These are phyloP conservation scores for Colletotrichum spaethianum DNA, from an alignment of 2,329 filamentous ascomycete species.

Conservation along the genomic window DNA sequence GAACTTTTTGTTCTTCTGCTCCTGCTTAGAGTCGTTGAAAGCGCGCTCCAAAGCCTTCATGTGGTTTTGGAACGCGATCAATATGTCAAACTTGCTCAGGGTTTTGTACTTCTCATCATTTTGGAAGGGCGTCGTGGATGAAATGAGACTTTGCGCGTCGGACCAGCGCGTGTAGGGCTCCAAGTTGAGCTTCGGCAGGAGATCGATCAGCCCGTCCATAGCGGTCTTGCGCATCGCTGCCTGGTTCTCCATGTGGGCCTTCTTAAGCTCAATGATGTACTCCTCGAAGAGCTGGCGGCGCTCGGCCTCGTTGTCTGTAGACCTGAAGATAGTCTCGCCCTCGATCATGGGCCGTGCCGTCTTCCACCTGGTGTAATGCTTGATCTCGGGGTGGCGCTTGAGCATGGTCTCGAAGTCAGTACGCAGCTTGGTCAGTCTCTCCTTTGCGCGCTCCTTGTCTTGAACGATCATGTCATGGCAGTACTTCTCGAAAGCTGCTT, in stretches of 20 bases:
- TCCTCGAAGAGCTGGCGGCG: conserved; percentile 93
- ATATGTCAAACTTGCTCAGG: conserved; percentile 89
- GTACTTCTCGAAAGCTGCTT: conserved; percentile 94
- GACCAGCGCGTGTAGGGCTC: conserved; percentile 97
- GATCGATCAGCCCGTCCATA: conserved; percentile 84
- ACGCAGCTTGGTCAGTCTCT: conserved; percentile 91
- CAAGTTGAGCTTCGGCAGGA: conserved; percentile 84
- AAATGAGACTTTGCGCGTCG: conserved; percentile 87
- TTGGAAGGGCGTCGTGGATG: conserved; percentile 82
- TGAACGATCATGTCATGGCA: conserved; percentile 89
- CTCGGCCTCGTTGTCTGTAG: conserved; percentile 89
- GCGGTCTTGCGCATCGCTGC: conserved; percentile 81
- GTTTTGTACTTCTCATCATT: conserved; percentile 87
- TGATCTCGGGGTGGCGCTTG: conserved; percentile 95
- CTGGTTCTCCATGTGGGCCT: conserved; percentile 83
- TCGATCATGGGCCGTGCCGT: conserved; percentile 95
- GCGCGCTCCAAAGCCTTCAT: conserved; percentile 92
- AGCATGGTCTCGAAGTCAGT: conserved; percentile 97
- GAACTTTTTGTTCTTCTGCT: conserved; percentile 84
- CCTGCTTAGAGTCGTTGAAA: conserved; percentile 92
- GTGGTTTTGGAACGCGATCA: conserved; percentile 94
- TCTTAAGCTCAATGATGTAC: conserved; percentile 89
- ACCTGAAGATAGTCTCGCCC: conserved; percentile 94
- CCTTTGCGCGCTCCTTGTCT: conserved; percentile 95
- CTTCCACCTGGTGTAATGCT: conserved; percentile 97